Percentiles rank a stretch among this genome's conserved stretches.
These are phyloP conservation scores for Beauveria sp. DNA, from an alignment of 2,329 filamentous ascomycete species.

Conservation along the genomic window DNA sequence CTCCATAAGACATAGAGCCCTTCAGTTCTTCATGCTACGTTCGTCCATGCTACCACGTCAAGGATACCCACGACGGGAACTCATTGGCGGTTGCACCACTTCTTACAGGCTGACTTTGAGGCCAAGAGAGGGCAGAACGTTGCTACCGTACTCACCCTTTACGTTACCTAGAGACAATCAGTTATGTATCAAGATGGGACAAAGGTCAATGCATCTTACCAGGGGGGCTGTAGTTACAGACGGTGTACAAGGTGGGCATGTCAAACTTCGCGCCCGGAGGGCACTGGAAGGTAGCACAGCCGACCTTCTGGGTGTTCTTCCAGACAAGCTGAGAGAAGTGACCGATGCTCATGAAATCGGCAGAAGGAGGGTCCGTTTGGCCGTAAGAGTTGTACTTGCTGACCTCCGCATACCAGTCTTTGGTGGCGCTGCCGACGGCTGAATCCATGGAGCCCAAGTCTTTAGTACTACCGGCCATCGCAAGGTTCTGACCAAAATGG, in stretches of 20 bases:
- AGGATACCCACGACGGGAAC: constrained; percentile 2
- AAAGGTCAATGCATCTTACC: constrained; percentile 45
- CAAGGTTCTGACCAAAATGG: constrained; percentile 87
- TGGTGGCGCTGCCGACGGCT: constrained; percentile 57
- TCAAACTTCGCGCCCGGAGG: constrained; percentile 36
- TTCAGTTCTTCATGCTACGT: constrained; percentile 7
- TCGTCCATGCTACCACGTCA: constrained; percentile 7
- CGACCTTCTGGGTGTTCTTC: constrained; percentile 30
- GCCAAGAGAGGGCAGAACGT: constrained; percentile 37
- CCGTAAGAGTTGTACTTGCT: constrained; percentile 45
- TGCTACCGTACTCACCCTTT: constrained; percentile 40
- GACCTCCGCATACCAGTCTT: constrained; percentile 88
- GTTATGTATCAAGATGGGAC: not conserved
- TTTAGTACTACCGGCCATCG: constrained; percentile 45
- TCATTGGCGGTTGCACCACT: not conserved
- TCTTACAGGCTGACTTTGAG: constrained; percentile 19
- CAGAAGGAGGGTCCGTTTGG: constrained; percentile 44
- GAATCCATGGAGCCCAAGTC: constrained; percentile 26
- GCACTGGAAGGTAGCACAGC: constrained; percentile 65
- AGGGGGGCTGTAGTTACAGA: constrained; percentile 77
- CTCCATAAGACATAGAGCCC: not conserved
- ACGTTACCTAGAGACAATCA: constrained; percentile 39
- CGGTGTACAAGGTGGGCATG: constrained; percentile 63
- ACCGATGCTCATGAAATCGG: constrained; percentile 59
- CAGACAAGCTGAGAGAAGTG: constrained; percentile 39